Conservation (phyloP, 1,284 basidiomycete species). For the Naganishia cerealis region DNA sequence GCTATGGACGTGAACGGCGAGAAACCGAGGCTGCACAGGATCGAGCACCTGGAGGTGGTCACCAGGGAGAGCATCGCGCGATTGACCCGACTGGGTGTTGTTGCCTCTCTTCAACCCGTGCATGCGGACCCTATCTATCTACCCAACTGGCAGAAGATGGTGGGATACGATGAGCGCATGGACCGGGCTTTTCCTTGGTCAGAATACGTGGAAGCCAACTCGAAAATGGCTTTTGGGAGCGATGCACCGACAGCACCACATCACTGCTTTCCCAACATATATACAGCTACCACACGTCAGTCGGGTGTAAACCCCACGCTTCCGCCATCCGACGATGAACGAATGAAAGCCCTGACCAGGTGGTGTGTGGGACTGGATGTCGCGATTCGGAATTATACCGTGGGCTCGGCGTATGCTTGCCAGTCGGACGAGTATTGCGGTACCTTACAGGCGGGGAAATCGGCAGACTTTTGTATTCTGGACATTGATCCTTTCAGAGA, state of each 20-base stretch:
- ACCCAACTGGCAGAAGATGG: slow-evolving; percentile 38
- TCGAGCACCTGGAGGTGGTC: slow-evolving; percentile 44
- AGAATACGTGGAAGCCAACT: slow-evolving; percentile 38
- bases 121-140: slow-evolving; percentile 43
- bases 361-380: slow-evolving; percentile 20
- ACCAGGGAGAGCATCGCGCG: slow-evolving; percentile 36
- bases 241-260: slow-evolving; percentile 42
- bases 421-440: slow-evolving; percentile 35
- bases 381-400: slow-evolving; percentile 19
- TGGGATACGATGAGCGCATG: slow-evolving; percentile 39
- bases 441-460: slow-evolving; percentile 37
- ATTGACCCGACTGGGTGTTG: slow-evolving; percentile 37
- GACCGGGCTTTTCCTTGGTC: slow-evolving; percentile 41
- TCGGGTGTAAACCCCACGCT: slow-evolving; percentile 37
- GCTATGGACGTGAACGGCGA: slow-evolving; percentile 36
- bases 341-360: slow-evolving; percentile 15
- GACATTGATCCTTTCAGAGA: slow-evolving; percentile 41
- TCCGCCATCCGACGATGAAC: slow-evolving; percentile 8
- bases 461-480: slow-evolving; percentile 42
- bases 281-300: slow-evolving; percentile 40
- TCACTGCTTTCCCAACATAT: slow-evolving; percentile 40
- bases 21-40: slow-evolving; percentile 36
- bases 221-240: slow-evolving; percentile 40
- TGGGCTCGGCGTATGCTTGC: slow-evolving; percentile 35
- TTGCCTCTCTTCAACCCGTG: slow-evolving; percentile 42